A percentile compares a stretch with the other conserved stretches of the same genome.
These are phyloP conservation scores for Solanum sparsipilum DNA, from an alignment of 257 asterid species.

Conservation along the genomic window DNA sequence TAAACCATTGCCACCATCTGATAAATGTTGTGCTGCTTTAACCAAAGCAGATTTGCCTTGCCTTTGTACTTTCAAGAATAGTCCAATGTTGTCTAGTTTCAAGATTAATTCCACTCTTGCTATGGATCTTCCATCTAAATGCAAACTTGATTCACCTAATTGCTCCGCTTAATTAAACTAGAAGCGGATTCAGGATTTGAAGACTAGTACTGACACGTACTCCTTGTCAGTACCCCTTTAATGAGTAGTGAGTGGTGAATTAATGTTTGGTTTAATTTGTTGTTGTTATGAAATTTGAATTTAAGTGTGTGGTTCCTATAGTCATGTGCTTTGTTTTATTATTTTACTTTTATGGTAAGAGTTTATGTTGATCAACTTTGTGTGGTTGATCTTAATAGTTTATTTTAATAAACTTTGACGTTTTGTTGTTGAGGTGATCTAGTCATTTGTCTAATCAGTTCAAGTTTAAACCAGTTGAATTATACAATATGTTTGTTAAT, in stretches of 20 bases:
- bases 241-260: neutral
- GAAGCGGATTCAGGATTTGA: neutral
- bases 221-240: too few relatives aligned
- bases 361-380: neutral
- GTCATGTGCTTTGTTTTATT: neutral
- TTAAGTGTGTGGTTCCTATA: neutral
- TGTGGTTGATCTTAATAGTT: neutral
- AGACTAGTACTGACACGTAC: neutral
- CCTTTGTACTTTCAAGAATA: constrained; percentile 4
- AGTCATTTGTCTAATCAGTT: neutral
- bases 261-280: neutral
- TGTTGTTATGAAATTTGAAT: neutral
- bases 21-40: constrained; percentile 4
- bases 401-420: neutral
- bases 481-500: neutral
- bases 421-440: neutral
- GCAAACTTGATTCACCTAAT: neutral
- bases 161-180: neutral
- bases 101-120: constrained; percentile 7
- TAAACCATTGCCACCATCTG: neutral
- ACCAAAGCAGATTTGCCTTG: neutral
- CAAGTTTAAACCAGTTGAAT: neutral
- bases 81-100: neutral
- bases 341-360: neutral
- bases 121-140: constrained; percentile 5